These are phyloP conservation scores for Calonectria pauciramosa DNA, from an alignment of 2,329 filamentous ascomycete species.

Conservation along the genomic window DNA sequence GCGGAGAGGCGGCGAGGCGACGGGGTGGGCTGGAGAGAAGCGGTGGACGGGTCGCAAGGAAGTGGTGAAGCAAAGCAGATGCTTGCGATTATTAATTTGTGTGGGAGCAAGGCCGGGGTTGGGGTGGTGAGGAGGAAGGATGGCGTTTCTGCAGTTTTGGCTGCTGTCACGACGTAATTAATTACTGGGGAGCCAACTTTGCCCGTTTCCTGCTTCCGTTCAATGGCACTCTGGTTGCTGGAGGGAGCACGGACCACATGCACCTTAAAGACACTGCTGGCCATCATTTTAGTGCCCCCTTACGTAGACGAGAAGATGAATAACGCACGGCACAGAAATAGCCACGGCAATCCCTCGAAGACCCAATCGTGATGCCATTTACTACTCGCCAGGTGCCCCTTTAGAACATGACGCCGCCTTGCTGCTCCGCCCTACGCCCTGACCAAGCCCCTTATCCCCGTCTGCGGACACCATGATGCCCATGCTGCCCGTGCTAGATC, in stretches of 20 bases:
- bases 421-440: background rate
- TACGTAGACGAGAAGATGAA: background rate
- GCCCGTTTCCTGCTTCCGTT: constrained; percentile 35
- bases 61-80: background rate
- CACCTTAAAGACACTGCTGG: constrained; percentile 6
- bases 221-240: constrained; percentile 23
- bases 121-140: constrained; percentile 19
- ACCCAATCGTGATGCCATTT: background rate
- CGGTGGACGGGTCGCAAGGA: constrained; percentile 2
- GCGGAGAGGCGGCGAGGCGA: background rate
- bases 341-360: constrained; percentile 9
- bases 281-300: background rate
- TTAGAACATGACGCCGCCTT: background rate
- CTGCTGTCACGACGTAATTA: constrained; percentile 39
- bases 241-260: constrained; percentile 30
- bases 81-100: constrained; percentile 18
- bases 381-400: background rate
- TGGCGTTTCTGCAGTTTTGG: constrained; percentile 18
- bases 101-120: constrained; percentile 11
- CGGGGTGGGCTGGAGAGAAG: background rate
- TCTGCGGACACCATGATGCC: background rate
- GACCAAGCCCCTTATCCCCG: background rate
- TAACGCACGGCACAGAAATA: constrained; percentile 26
- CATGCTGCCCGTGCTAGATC: background rate
- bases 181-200: constrained; percentile 36